Evolutionary conservation across 176 grass and related monocot species (phyloP), one percentile per base, ranked within the genome.

Genomic region (Alopecurus myosuroides): DNA sequence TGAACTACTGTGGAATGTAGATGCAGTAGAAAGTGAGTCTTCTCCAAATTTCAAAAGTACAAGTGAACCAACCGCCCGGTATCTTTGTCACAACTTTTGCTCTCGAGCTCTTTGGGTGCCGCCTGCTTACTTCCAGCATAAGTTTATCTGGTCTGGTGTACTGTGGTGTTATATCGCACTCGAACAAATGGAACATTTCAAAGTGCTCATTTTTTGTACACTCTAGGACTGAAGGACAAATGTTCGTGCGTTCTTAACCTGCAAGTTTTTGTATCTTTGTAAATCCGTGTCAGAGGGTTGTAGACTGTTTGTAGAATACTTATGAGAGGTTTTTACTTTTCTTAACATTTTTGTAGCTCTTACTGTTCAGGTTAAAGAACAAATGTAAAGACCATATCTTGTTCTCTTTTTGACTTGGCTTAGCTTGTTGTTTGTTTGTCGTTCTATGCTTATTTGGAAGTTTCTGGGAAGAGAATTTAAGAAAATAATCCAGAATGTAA

Each of bases 261-360:
- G 74, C 11, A 41, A 40, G 52, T 77, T 87, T 53, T 68, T 87
- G 48, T 61, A 44, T 74, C n/a, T 22, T 57, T 76, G 89, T 87
- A 91, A 70, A 84, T 86, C 75, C 7, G 22, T 75, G 30, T 23
- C 42, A 70, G 49, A 29, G 80, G 46, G 10, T 2, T 25, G 15
- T 70, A 31, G 28, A 68, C 74, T 74, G 23, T 74, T 12, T 77
- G 34, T 82, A 76, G 67, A 33, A 68, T 67, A 26, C 48, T 56
- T 52, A 49, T 81, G 56, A 68, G 17, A 40, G 22, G n/a, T 74
- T 41, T 12, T 51, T 79, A n/a, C n/a, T 84, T 74, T 48, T 25
- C 55, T 46, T 17, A 66, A 45, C 63, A 62, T 20, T 62, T 23
- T 60, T 73, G 29, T 84, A 79, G 66, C 18, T 50, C 58, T n/a